Percentiles rank a stretch among this genome's conserved stretches.
Conservation (phyloP, 768 basidiomycete species). For the Inosperma sp. region DNA sequence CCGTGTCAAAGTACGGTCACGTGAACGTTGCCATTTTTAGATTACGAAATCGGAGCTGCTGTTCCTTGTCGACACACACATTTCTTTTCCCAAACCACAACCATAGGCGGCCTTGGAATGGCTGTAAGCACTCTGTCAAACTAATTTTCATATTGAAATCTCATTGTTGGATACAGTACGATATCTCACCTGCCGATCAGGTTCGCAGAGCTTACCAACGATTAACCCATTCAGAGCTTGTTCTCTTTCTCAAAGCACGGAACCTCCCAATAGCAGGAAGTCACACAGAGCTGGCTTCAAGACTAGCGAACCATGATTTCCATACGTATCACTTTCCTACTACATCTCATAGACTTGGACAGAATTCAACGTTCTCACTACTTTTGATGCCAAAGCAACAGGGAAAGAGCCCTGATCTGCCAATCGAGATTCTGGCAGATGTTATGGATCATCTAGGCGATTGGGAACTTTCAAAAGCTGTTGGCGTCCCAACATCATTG, state of each 20-base stretch:
- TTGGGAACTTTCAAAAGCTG: constrained; percentile 79
- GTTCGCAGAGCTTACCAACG: constrained; percentile 68
- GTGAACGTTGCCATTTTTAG: too few relatives aligned
- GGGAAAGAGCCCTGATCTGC: constrained; percentile 47
- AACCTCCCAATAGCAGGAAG: constrained; percentile 63
- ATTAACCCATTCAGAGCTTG: constrained; percentile 61
- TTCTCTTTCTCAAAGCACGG: constrained; percentile 71
- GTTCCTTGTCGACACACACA: too few relatives aligned
- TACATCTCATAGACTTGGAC: constrained; percentile 25
- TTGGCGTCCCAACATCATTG: constrained; percentile 68
- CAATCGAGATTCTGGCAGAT: constrained; percentile 69
- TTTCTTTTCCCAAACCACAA: constrained; percentile 2
- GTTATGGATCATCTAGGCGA: constrained; percentile 77
- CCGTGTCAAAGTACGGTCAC: too few relatives aligned
- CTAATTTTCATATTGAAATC: neutral
- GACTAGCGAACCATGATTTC: constrained; percentile 71
- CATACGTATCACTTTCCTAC: constrained; percentile 66
- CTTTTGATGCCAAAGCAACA: constrained; percentile 23
- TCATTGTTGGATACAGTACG: constrained; percentile 27
- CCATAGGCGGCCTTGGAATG: constrained; percentile 6
- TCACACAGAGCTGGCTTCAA: constrained; percentile 59
- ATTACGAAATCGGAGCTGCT: too few relatives aligned
- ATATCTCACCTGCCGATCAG: constrained; percentile 37
- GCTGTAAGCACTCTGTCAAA: constrained; percentile 1
- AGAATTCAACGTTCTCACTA: constrained; percentile 28